These are phyloP conservation scores for Irpex sp. DNA, from an alignment of 1,284 basidiomycete genomes.

Conservation along the genomic window DNA sequence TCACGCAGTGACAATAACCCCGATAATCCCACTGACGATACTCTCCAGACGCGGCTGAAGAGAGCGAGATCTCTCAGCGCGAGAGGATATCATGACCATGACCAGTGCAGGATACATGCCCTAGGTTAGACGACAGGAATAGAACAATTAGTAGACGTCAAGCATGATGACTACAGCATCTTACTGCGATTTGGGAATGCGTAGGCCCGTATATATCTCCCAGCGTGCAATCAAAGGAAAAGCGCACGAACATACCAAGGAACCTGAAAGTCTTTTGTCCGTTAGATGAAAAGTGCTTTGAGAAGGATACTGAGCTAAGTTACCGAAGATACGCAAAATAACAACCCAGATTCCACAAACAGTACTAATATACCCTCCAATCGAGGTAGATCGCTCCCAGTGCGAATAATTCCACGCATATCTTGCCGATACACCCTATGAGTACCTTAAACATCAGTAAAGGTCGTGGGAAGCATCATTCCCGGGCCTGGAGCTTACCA, in stretches of 20 bases:
- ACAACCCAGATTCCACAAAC: not conserved
- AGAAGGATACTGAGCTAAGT: not conserved
- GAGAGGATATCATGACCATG: not conserved
- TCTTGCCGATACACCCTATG: not conserved
- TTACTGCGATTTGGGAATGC: not conserved
- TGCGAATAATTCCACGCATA: not conserved
- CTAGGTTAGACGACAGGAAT: not conserved
- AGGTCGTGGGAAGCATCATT: not conserved
- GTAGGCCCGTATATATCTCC: not conserved
- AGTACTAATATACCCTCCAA: not conserved
- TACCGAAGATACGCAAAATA: not conserved
- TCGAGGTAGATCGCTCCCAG: not conserved
- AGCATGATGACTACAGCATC: not conserved
- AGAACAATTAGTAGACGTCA: not conserved
- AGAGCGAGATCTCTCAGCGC: not conserved
- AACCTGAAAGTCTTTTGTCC: not conserved
- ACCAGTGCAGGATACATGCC: not conserved
- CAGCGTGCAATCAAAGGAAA: not conserved
- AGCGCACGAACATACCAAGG: not conserved
- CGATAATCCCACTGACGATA: not conserved
- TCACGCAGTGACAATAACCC: too few relatives aligned
- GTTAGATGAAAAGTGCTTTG: not conserved
- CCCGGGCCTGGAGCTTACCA: not conserved
- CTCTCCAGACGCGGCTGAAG: not conserved
- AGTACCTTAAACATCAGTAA: not conserved